Evolutionary conservation across 2,329 filamentous ascomycete genomes (phyloP), one percentile per base, ranked within the genome.

Genomic region (Neospermospora avenae): DNA sequence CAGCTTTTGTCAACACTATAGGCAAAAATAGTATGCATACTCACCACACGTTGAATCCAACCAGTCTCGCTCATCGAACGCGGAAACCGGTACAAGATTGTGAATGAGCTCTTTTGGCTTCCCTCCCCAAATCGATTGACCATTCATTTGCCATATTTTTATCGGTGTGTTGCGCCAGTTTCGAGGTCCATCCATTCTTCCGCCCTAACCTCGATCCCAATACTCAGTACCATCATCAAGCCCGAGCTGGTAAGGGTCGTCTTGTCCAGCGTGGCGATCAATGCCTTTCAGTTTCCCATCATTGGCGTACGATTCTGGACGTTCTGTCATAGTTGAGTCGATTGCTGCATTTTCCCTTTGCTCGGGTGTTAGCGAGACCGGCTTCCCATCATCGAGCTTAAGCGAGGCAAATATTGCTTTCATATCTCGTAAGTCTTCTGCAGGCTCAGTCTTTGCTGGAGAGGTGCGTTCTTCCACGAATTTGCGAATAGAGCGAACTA

Each of bases 381-480:
- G 46, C 39, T 57, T 63, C 46, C 61, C 65, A 51, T 78, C 77
- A 58, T 77, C 76, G 8, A 91, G 70, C 56, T 83, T 79, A 73
- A 88, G 76, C 57, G 80, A 85, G 49, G 82, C 80, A 67, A 92
- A 93, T 24, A 96, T 80, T 35, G 88, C 84, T 65, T 86, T 87
- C 74, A 95, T 86, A 68, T 93, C 88, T 48, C 86, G 84, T 20
- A 95, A 74, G 66, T 87, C 88, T 69, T 90, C 85, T 6, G 79
- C 77, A 61, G 84, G 81, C 2, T 80, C 75, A 18, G 81, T 80
- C n/a, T 80, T 77, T 0, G 82, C 83, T 20, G 79, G 84, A 7
- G 82, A 77, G 61, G 85, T 89, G 51, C 91, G 84, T 65, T 95
- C 90, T 67, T 90, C 86, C 28, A 92, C 90, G 74, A 96, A 93